Conservation (phyloP, 169 alveolate species). For the Plasmodium gallinaceum region DNA sequence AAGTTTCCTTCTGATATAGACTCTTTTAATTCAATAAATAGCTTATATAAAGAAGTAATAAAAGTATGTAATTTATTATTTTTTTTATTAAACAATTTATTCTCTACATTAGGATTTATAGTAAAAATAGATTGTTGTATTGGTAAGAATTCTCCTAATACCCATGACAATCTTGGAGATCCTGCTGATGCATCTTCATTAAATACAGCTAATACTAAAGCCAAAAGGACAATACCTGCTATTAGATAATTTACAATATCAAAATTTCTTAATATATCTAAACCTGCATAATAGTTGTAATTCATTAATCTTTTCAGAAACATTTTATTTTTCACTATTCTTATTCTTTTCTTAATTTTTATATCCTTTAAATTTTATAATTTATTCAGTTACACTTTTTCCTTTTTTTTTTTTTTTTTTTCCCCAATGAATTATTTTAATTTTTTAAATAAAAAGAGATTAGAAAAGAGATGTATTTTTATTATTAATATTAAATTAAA, state of each 20-base stretch:
- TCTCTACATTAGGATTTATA: conserved; percentile 40
- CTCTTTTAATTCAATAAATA: conserved; percentile 22
- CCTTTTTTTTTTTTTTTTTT: background rate
- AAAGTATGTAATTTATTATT: conserved; percentile 36
- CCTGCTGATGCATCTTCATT: conserved; percentile 77
- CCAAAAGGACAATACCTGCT: conserved; percentile 58
- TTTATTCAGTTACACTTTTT: background rate
- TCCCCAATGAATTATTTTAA: background rate
- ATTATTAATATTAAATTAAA: background rate
- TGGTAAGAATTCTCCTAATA: conserved; percentile 75
- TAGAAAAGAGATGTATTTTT: too few species aligned
- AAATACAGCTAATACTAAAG: conserved; percentile 62
- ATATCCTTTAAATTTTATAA: background rate
- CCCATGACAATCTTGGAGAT: conserved; percentile 73
- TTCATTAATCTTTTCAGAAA: conserved; percentile 17
- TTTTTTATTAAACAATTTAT: conserved; percentile 38
- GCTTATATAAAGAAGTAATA: conserved; percentile 24
- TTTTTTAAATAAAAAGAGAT: background rate
- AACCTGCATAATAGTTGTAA: conserved; percentile 23
- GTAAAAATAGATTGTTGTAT: conserved; percentile 71
- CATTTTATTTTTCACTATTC: conserved; percentile 14
- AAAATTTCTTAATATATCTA: conserved; percentile 35
- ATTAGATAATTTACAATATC: conserved; percentile 57
- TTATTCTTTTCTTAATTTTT: background rate
- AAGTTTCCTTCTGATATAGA: conserved; percentile 24